Conservation (phyloP, 2,329 filamentous ascomycete species). For the Paramyrothecium sp. region DNA sequence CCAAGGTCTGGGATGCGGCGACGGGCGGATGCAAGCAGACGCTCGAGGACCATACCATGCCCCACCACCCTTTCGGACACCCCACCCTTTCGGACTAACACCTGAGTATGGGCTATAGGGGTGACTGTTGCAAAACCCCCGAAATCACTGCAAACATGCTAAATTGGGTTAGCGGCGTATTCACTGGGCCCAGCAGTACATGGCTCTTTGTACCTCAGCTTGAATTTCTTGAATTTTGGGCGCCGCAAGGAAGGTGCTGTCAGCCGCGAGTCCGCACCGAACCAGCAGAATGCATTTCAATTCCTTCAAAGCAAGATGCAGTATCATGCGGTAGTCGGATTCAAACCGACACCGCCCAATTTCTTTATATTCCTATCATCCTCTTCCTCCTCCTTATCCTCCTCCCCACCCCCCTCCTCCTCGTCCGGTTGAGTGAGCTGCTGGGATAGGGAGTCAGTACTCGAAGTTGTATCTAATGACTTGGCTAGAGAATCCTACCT, state of each 20-base stretch:
- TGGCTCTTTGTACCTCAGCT: too few relatives aligned
- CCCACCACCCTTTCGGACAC: too few relatives aligned
- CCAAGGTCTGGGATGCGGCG: too few relatives aligned
- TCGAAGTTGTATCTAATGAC: conserved; percentile 1
- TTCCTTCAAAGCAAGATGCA: neutral
- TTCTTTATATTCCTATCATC: neutral
- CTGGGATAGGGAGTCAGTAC: neutral
- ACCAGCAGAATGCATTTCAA: neutral
- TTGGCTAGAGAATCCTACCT: too few relatives aligned
- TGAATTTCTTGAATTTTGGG: too few relatives aligned
- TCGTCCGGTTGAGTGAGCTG: neutral
- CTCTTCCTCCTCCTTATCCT: neutral
- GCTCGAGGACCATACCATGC: too few relatives aligned
- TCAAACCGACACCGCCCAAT: neutral
- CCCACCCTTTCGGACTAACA: too few relatives aligned
- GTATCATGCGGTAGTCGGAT: neutral
- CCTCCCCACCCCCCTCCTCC: neutral
- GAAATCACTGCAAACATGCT: neutral
- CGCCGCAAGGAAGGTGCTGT: neutral
- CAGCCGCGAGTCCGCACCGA: neutral
- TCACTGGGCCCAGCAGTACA: neutral
- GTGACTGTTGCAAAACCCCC: neutral
- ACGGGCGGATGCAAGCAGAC: too few relatives aligned
- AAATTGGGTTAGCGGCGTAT: neutral
- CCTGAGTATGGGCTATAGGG: neutral